Conservation (phyloP, 768 basidiomycete genomes). For the Lactifluus echinatus region DNA sequence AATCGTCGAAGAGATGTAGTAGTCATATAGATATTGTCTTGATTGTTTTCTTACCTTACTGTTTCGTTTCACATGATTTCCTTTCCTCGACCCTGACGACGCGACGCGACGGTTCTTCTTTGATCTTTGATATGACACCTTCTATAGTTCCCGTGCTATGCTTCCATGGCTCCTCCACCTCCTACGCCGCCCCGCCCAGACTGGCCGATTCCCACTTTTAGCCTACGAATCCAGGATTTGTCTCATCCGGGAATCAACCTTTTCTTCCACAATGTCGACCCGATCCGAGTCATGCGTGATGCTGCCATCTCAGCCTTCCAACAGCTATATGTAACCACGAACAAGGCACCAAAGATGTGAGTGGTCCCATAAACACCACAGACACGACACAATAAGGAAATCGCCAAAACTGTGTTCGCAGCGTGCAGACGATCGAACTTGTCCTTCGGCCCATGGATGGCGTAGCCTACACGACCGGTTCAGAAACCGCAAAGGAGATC, state of each 20-base stretch:
- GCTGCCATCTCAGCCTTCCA: conserved; percentile 24
- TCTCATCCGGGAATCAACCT: conserved; percentile 43
- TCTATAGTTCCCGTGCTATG: not conserved
- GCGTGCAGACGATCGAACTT: conserved; percentile 38
- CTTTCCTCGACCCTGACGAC: not conserved
- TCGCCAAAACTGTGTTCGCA: not conserved
- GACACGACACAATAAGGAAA: not conserved
- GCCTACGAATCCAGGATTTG: conserved; percentile 47
- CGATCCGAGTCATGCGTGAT: conserved; percentile 28
- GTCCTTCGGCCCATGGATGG: conserved; percentile 60
- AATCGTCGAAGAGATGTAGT: not conserved
- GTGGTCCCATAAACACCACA: not conserved
- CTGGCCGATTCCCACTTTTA: conserved; percentile 47
- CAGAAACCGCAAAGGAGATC: conserved; percentile 55
- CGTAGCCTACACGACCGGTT: conserved; percentile 60
- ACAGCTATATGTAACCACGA: conserved; percentile 16
- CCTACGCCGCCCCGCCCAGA: conserved; percentile 19
- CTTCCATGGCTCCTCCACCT: not conserved
- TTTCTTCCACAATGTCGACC: conserved; percentile 45
- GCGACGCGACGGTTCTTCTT: not conserved
- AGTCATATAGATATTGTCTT: not conserved
- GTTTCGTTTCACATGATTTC: conserved; percentile 11
- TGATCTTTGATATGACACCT: not conserved
- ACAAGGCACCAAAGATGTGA: conserved; percentile 17
- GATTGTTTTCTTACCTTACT: not conserved